These are phyloP conservation scores for Coniferiporia sulphurascens DNA, from an alignment of 1,284 basidiomycete species.

Conservation along the genomic window DNA sequence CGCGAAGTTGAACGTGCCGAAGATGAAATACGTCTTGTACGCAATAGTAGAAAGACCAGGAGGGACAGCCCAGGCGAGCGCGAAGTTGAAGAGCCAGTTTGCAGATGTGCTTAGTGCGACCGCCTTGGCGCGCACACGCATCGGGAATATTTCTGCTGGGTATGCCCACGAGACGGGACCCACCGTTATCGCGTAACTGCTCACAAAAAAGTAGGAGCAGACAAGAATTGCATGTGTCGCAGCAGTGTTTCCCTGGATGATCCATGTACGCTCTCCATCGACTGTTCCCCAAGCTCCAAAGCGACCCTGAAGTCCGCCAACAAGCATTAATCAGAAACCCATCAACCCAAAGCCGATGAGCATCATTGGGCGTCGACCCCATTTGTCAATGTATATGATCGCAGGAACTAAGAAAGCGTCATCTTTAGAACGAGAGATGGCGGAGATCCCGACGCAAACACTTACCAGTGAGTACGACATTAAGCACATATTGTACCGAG, in stretches of 20 bases:
- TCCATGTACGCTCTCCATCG: slow-evolving; percentile 46
- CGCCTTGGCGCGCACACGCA: background rate
- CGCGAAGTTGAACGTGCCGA: slow-evolving; percentile 69
- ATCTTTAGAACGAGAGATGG: no score
- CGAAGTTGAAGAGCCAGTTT: slow-evolving; percentile 74
- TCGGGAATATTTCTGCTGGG: slow-evolving; percentile 25
- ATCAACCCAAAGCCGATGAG: slow-evolving; percentile 60
- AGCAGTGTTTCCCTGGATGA: slow-evolving; percentile 40
- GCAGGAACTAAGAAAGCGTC: slow-evolving; percentile 44
- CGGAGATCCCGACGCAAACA: background rate
- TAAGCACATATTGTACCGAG: slow-evolving; percentile 76
- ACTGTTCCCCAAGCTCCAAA: slow-evolving; percentile 59
- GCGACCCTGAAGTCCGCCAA: slow-evolving; percentile 66
- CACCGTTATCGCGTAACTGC: slow-evolving; percentile 69
- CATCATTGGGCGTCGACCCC: slow-evolving; percentile 77
- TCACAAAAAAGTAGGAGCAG: slow-evolving; percentile 72
- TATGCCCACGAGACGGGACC: slow-evolving; percentile 38
- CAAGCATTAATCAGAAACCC: slow-evolving; percentile 73
- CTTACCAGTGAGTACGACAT: slow-evolving; percentile 51
- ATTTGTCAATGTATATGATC: slow-evolving; percentile 71
- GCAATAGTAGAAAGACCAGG: slow-evolving; percentile 43
- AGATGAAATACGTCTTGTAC: slow-evolving; percentile 61
- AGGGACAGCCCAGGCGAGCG: slow-evolving; percentile 62
- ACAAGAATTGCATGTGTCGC: slow-evolving; percentile 69
- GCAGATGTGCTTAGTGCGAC: slow-evolving; percentile 29